Percentiles rank a stretch among this genome's conserved stretches.
Evolutionary conservation across 495 filamentous ascomycete species (phyloP).

Genomic region (Parmelia sp.): DNA sequence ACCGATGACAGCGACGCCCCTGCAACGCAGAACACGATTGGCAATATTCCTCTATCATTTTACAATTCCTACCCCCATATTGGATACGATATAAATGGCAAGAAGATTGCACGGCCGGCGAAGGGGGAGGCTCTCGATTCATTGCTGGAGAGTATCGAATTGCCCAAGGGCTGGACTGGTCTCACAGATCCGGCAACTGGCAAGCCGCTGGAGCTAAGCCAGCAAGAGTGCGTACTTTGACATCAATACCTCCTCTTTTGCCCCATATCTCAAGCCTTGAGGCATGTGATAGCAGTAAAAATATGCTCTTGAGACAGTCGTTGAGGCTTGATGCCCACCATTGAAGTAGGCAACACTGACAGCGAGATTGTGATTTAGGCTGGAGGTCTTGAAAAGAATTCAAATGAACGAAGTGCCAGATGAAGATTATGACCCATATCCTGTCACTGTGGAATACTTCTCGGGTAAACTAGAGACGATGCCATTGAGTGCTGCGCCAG

Average conservation of each 20-base stretch:
- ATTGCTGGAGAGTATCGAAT: slow-evolving; percentile 87
- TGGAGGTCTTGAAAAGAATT: slow-evolving; percentile 81
- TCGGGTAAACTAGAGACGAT: slow-evolving; percentile 83
- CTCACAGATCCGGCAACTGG: slow-evolving; percentile 89
- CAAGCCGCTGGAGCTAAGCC: slow-evolving; percentile 78
- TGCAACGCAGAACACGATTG: slow-evolving; percentile 80
- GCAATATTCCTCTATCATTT: slow-evolving; percentile 86
- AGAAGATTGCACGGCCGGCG: slow-evolving; percentile 91
- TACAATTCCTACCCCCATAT: slow-evolving; percentile 98
- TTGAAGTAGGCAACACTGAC: not conserved
- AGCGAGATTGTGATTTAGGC: not conserved
- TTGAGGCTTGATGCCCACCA: not conserved
- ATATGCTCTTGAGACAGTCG: not conserved
- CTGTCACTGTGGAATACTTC: slow-evolving; percentile 89
- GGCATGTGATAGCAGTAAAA: not conserved
- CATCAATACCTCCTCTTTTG: not conserved
- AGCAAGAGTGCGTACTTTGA: slow-evolving; percentile 53
- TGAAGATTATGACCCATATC: slow-evolving; percentile 88
- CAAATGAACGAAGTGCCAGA: slow-evolving; percentile 84
- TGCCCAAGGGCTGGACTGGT: slow-evolving; percentile 98
- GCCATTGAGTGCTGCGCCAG: slow-evolving; percentile 89
- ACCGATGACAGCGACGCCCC: slow-evolving; percentile 86
- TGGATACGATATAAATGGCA: slow-evolving; percentile 97
- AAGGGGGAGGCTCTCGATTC: slow-evolving; percentile 92
- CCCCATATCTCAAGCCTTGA: not conserved